These are phyloP conservation scores for Magnusiomyces starmeri DNA, from an alignment of 1,139 yeast genomes.

Conservation along the genomic window DNA sequence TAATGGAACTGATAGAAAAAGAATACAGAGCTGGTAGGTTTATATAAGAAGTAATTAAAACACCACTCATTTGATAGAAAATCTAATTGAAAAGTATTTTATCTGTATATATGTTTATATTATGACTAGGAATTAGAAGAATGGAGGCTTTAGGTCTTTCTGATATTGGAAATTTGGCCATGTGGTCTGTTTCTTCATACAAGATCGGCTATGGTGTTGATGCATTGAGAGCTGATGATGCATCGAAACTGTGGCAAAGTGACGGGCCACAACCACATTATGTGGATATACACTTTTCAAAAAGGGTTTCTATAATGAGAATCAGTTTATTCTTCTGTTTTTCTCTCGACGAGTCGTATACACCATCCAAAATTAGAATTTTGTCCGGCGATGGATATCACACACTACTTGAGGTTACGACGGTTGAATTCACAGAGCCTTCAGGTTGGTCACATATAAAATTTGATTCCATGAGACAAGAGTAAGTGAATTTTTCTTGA, in stretches of 20 bases:
- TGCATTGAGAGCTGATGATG: slow-evolving; percentile 67
- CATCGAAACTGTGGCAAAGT: slow-evolving; percentile 84
- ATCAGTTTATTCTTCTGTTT: slow-evolving; percentile 65
- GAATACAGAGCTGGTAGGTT: slow-evolving; percentile 1
- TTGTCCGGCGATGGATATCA: slow-evolving; percentile 82
- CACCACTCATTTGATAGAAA: no score
- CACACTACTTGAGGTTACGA: slow-evolving; percentile 70
- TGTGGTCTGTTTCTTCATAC: slow-evolving; percentile 76
- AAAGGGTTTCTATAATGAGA: slow-evolving; percentile 62
- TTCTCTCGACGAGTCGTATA: slow-evolving; percentile 78
- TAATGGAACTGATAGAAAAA: slow-evolving; percentile 4
- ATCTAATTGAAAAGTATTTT: background rate
- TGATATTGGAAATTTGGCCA: slow-evolving; percentile 75
- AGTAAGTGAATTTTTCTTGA: slow-evolving; percentile 30
- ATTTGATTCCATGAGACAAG: slow-evolving; percentile 50
- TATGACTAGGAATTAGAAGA: slow-evolving; percentile 36
- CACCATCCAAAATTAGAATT: slow-evolving; percentile 68
- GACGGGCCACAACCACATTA: slow-evolving; percentile 93
- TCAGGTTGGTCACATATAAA: slow-evolving; percentile 80
- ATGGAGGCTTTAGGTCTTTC: slow-evolving; percentile 51
- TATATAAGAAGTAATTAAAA: no score
- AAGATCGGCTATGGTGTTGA: slow-evolving; percentile 68
- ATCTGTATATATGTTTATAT: background rate
- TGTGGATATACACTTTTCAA: slow-evolving; percentile 74
- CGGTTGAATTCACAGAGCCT: slow-evolving; percentile 60